Base-by-base conservation (phyloP, 345 rosid genomes). In the Mallotus nudiflorus region DNA sequence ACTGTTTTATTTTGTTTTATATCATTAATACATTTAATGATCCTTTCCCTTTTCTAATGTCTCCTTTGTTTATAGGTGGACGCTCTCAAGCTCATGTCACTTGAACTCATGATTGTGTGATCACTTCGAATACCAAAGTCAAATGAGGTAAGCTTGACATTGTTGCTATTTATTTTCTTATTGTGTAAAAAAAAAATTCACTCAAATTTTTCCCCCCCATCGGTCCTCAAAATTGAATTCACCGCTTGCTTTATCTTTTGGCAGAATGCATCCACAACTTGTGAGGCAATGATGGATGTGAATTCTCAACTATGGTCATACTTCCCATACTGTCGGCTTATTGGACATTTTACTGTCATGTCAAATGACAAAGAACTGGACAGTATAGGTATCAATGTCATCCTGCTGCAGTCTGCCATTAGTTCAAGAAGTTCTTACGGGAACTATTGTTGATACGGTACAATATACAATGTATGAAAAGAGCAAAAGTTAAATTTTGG, bases 261-360 rank as follows among this genome's bases (percentile, higher is more conserved):
- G 63, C 68, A 70, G 76, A 71, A 68, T 20, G 5, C 31, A 31
- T 56, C 57, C 6, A 31, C 57, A 45, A 25, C 52, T 10, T 14
- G 16, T 65, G 62, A 49, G 49, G 56, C 39, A 18, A 60, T 11
- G 55, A 63, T 44, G 44, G 42, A 37, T 28, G 11, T 22, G 22
- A 27, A 48, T 14, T 11, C 19, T 65, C 57, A 29, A 50, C 57
- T 35, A 18, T 14, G 45, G 50, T 19, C 13, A 9, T 19, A n/a
- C 58, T 66, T 11, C 46, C 8, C 39, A 65, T 27, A 33, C 18
- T 4, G 3, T 22, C 24, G 48, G 29, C 65, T 19, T 19, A 61
- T 37, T 20, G 29, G 22, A 20, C 29, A 12, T 2, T 61, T 40
- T 5, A 13, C 29, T 39, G 18, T 13, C 1, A 62, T n/a, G 22